Base-by-base conservation (phyloP, 257 asterid species). In the Nyctanthes arbortristis region DNA sequence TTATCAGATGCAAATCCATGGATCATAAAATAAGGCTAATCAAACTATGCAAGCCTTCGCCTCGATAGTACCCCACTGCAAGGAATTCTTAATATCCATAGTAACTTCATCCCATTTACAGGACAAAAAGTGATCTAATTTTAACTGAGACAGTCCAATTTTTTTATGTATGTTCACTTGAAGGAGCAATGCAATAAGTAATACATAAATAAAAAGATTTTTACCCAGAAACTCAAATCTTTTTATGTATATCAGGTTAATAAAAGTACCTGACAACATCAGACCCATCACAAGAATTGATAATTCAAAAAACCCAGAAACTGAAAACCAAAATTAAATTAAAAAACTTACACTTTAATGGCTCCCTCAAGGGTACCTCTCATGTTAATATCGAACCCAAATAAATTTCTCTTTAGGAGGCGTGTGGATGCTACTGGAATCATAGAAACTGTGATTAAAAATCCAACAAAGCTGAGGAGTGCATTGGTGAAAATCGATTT, bases 341-440 rank as follows among this genome's bases (percentile, higher is more conserved):
- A n/a, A 27, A n/a, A 40, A 56, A 70, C 96, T 82, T 84, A 93
- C 98, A 93, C 97, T 88, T 89, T 86, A 67, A 93, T 79, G 74
- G 95, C 78, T 74, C 98, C 98, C 43, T 86, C 88, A 49, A 93
- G 87, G n/a, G 98, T 93, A 30, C 96, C 98, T 75, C 79, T 93
- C 88, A 90, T 93, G 73, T 93, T 93, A 68, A 93, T 89, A 72
- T 90, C 98, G 63, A 77, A 85, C 32, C 98, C 97, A 78, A 85
- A 90, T 20, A 93, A 84, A 84, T 88, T 89, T 82, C 92, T 83
- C 56, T 96, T 77, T 78, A 76, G 62, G 5, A 90, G 96, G 56
- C 86, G 86, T 75, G 81, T 93, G 0, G 96, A 79, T 10, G 96
- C 96, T 65, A 93, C 96, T 0, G 98, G 98, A 67, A 93, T 90